Conservation (phyloP, 176 grass and related monocot species). For the Luzula sylvatica region DNA sequence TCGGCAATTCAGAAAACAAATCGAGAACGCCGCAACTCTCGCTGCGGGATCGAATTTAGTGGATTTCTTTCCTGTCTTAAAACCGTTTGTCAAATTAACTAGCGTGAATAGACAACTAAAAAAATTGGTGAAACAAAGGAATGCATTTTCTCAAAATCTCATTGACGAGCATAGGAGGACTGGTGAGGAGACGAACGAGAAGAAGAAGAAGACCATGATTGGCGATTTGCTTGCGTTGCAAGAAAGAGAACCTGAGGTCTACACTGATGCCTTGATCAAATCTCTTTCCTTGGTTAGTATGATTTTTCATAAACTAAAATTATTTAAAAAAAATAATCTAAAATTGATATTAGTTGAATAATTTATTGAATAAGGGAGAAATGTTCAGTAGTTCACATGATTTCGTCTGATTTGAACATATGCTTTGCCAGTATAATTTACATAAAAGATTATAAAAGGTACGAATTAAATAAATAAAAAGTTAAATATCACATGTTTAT, state of each 20-base stretch:
- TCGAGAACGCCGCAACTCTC: conserved; percentile 22
- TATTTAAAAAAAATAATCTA: too few species aligned
- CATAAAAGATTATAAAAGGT: too few species aligned
- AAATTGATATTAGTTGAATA: too few species aligned
- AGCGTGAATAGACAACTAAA: conserved; percentile 4
- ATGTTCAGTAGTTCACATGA: too few species aligned
- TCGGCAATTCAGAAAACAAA: conserved; percentile 22
- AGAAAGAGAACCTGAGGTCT: conserved; percentile 25
- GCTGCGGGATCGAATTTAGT: conserved; percentile 23
- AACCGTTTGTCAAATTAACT: conserved; percentile 26
- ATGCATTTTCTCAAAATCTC: conserved; percentile 23
- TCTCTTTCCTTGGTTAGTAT: conserved; percentile 19
- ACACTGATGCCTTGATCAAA: conserved; percentile 41
- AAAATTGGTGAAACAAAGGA: conserved; percentile 2
- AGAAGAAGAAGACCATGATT: conserved; percentile 15
- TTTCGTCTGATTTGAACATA: too few species aligned
- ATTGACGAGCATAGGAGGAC: not conserved
- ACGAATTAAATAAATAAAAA: too few species aligned
- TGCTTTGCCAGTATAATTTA: too few species aligned
- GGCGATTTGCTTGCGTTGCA: conserved; percentile 37
- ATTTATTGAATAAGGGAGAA: too few species aligned
- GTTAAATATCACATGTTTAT: too few species aligned
- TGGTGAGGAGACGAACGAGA: not conserved
- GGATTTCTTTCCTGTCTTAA: conserved; percentile 37
- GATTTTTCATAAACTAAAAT: too few species aligned